A percentile compares a stretch with the other conserved stretches of the same genome.
Evolutionary conservation across 768 basidiomycete genomes (phyloP).

Genomic region (Erythrobasidium yunnanense): DNA sequence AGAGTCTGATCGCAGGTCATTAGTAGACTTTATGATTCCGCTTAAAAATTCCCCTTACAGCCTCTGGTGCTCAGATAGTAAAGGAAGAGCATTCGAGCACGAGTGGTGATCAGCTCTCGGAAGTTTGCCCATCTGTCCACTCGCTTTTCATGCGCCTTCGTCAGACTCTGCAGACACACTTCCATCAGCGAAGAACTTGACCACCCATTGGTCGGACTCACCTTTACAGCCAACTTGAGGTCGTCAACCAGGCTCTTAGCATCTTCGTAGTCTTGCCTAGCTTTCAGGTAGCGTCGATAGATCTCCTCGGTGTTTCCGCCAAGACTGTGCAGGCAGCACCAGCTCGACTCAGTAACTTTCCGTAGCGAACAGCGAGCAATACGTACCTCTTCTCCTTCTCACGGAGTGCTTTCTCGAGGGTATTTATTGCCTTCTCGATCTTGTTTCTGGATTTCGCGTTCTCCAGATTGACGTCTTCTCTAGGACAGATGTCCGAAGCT

Average conservation of each 20-base stretch:
- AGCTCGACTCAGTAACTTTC: neutral
- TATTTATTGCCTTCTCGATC: neutral
- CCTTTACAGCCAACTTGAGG: conserved; percentile 32
- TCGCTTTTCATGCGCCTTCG: conserved; percentile 56
- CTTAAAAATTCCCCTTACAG: conserved; percentile 50
- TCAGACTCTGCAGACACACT: conserved; percentile 51
- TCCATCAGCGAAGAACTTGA: neutral
- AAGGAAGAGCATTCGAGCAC: conserved; percentile 59
- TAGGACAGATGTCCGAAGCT: neutral
- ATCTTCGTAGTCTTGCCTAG: conserved; percentile 52
- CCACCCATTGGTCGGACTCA: neutral
- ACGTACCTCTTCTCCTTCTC: neutral
- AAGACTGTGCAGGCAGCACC: neutral
- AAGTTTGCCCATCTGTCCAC: conserved; percentile 72
- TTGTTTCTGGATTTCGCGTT: conserved; percentile 1
- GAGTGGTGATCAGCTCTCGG: conserved; percentile 73
- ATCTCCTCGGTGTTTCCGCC: conserved; percentile 11
- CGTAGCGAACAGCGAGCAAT: neutral
- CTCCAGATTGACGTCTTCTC: conserved; percentile 1
- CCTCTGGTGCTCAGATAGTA: conserved; percentile 73
- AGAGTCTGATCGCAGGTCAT: conserved; percentile 11
- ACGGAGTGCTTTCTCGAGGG: conserved; percentile 13
- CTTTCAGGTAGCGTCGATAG: conserved; percentile 32
- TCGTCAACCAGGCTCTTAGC: conserved; percentile 57
- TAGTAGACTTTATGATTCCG: neutral